A percentile compares a stretch with the other conserved stretches of the same genome.
Evolutionary conservation across 257 asterid species (phyloP).

Genomic region (Scutellaria galericulata): DNA sequence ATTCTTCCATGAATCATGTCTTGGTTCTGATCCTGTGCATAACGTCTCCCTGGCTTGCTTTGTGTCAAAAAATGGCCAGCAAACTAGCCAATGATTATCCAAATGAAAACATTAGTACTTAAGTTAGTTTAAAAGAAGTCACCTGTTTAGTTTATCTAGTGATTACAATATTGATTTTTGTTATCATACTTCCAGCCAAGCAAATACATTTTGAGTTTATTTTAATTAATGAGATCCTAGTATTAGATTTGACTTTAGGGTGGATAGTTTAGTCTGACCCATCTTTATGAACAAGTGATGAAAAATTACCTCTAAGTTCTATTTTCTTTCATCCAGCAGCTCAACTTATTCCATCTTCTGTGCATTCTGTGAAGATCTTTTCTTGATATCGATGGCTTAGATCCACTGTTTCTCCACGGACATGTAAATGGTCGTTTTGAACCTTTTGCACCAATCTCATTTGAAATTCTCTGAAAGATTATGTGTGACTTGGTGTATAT

Average conservation of each 20-base stretch:
- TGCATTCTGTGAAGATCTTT: not conserved
- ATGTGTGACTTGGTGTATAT: not conserved
- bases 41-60: conserved; percentile 1
- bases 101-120: not conserved
- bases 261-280: not conserved
- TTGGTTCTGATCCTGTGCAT: not conserved
- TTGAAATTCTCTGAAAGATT: not conserved
- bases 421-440: conserved; percentile 5
- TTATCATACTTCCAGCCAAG: not conserved
- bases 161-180: not conserved
- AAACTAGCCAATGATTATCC: not conserved
- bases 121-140: not conserved
- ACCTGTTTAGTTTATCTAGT: not conserved
- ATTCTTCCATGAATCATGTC: not conserved
- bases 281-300: not conserved
- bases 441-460: conserved; percentile 21
- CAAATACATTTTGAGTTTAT: not conserved
- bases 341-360: not conserved
- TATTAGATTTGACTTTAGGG: conserved; percentile 5
- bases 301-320: not conserved
- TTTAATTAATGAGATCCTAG: not conserved
- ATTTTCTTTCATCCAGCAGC: not conserved
- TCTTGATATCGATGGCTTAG: conserved; percentile 12
- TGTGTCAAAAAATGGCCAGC: not conserved
- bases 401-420: not conserved